Percentiles rank a stretch among this genome's conserved stretches.
Evolutionary conservation across 1,284 basidiomycete genomes (phyloP).

Genomic region (Microbotryum saponariae): DNA sequence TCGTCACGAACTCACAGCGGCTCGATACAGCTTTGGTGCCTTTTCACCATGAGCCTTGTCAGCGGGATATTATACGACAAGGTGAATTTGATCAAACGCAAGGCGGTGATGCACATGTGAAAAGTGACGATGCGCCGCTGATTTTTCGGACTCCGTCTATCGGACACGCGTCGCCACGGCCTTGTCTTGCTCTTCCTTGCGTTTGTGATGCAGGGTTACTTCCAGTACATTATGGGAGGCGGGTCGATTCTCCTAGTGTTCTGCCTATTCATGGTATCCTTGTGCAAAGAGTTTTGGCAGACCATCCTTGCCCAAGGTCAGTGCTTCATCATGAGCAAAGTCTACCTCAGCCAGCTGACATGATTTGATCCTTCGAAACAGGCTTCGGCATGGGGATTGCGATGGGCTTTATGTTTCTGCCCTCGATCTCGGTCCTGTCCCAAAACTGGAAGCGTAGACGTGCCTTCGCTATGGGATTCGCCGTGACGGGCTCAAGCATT

Average conservation of each 20-base stretch:
- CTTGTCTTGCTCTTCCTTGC: too few species aligned
- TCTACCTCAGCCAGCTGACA: neutral
- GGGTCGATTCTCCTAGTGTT: neutral
- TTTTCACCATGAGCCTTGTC: too few species aligned
- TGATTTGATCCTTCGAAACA: neutral
- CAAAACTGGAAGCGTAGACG: neutral
- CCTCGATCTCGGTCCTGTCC: slow-evolving; percentile 1
- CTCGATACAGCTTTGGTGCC: too few species aligned
- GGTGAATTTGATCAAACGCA: too few species aligned
- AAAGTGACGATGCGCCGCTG: too few species aligned
- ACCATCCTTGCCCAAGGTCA: slow-evolving; percentile 14
- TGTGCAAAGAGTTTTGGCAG: slow-evolving; percentile 11
- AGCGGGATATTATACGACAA: too few species aligned
- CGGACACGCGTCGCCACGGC: too few species aligned
- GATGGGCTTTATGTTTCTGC: slow-evolving; percentile 18
- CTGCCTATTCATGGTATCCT: slow-evolving; percentile 16
- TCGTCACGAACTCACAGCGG: too few species aligned
- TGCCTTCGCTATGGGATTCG: slow-evolving; percentile 5
- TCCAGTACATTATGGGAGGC: too few species aligned
- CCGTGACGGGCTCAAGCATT: slow-evolving; percentile 11
- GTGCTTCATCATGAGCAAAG: neutral
- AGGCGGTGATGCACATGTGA: too few species aligned
- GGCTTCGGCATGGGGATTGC: slow-evolving; percentile 15
- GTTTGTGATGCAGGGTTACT: too few species aligned
- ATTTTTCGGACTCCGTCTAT: too few species aligned